phyloP scores from a whole-genome alignment of 345 rosid genomes.

The Heritiera littoralis region DNA sequence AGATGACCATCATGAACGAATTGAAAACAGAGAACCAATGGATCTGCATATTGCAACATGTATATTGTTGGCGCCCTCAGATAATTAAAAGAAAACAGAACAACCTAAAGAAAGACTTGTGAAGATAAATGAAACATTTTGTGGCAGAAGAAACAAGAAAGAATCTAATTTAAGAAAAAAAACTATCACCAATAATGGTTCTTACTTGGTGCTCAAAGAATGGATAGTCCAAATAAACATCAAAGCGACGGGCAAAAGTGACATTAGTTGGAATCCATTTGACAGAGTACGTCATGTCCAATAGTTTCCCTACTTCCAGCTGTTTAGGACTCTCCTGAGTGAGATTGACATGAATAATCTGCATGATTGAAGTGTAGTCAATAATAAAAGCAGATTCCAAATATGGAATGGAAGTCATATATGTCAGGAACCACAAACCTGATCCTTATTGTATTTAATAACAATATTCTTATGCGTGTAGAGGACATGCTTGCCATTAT shows the following conservation, averaged over 20 bases:
- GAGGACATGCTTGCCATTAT: constrained; percentile 65
- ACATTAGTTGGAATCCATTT: constrained; percentile 71
- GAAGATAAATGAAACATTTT: neutral
- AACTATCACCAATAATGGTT: constrained; percentile 1
- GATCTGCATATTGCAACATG: constrained; percentile 58
- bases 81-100: neutral
- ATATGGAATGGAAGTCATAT: neutral
- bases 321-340: constrained; percentile 75
- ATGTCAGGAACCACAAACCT: constrained; percentile 52
- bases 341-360: constrained; percentile 93
- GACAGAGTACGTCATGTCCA: constrained; percentile 81
- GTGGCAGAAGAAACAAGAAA: neutral
- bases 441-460: constrained; percentile 77
- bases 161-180: neutral
- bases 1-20: constrained; percentile 99
- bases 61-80: neutral
- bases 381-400: neutral
- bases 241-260: constrained; percentile 87
- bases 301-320: constrained; percentile 58
- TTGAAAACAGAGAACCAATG: constrained; percentile 99
- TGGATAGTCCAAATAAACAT: constrained; percentile 90
- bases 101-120: neutral
- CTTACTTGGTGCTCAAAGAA: constrained; percentile 96
- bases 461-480: constrained; percentile 76
- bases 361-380: constrained; percentile 10